Base-by-base conservation (phyloP, 1,139 yeast genomes). In the Nakaseomyces nivariensis region DNA sequence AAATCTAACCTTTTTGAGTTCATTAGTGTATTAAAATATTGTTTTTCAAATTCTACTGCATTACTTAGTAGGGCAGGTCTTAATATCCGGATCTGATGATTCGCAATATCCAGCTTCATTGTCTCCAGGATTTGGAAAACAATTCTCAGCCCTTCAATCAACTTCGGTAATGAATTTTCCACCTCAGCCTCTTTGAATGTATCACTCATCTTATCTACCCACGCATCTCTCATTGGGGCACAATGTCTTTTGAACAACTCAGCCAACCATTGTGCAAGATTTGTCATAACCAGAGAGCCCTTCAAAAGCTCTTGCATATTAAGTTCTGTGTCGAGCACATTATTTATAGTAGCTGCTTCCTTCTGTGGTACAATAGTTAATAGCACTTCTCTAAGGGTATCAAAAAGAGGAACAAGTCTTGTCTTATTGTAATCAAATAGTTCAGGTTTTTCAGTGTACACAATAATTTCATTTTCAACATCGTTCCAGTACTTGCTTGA, bases 101-200 rank as follows among this genome's bases (percentile, higher is more conserved):
- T 90, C 22, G 97, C 96, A 50, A 89, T 95, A 63, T 90, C 97
- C 57, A 90, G 74, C 67, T 90, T 90, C 96, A 90, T 89, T n/a
- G 95, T 94, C 66, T 89, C 97, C 57, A 90, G 72, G 52, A 90
- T 85, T 56, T 86, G 85, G 66, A 90, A 88, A 22, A 87, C 77
- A 70, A 82, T 77, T 53, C 92, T 76, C 50, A 90, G 71, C 2
- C 95, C 96, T 48, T 82, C 87, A 43, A 87, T 86, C 47, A 89
- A 71, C 51, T 75, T 74, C 13, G 73, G 64, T 10, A 81, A 78
- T 24, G 81, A 75, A 55, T 72, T 71, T 33, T 73, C 72, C n/a
- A 68, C 64, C 54, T 78, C 78, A 25, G 95, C 88, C 51, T 74
- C 75, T 49, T 73, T 75, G 62, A 89, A 84, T 59, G 81, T 78